Percentiles rank a stretch among this genome's conserved stretches.
phyloP scores from a whole-genome alignment of 2,329 filamentous ascomycete genomes.

The Pseudogymnoascus pannorum region DNA sequence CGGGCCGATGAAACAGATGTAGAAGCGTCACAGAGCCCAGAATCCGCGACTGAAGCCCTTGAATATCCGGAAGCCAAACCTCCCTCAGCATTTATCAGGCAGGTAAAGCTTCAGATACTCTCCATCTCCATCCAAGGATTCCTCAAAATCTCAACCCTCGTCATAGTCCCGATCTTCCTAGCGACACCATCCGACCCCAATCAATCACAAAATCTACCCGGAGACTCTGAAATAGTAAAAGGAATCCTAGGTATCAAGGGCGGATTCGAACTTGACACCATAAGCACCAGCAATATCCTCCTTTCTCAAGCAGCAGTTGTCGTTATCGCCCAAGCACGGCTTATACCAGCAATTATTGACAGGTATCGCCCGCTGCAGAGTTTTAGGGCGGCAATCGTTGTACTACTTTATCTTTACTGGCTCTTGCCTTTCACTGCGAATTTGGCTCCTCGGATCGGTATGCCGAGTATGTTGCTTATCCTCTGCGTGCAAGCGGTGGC shows the following conservation, averaged over 20 bases:
- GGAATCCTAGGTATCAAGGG: not conserved
- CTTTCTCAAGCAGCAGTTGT: not conserved
- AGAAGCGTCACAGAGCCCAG: not conserved
- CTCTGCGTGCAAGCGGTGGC: not conserved
- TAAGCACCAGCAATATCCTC: not conserved
- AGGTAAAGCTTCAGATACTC: constrained; percentile 6
- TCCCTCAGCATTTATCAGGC: not conserved
- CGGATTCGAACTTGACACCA: not conserved
- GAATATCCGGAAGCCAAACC: not conserved
- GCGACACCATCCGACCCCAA: not conserved
- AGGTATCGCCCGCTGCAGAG: not conserved
- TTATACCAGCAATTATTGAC: not conserved
- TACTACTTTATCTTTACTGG: not conserved
- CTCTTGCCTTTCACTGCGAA: constrained; percentile 1
- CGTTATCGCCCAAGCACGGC: not conserved
- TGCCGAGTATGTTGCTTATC: not conserved
- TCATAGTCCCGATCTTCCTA: not conserved
- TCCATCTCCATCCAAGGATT: not conserved
- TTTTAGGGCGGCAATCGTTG: not conserved
- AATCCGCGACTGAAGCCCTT: not conserved
- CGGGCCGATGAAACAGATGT: not conserved
- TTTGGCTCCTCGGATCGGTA: not conserved
- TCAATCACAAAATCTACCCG: not conserved
- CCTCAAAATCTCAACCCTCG: not conserved
- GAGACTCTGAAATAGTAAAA: not conserved